Conservation (phyloP, 1,139 yeast species). For the Suhomyces wounanorum region DNA sequence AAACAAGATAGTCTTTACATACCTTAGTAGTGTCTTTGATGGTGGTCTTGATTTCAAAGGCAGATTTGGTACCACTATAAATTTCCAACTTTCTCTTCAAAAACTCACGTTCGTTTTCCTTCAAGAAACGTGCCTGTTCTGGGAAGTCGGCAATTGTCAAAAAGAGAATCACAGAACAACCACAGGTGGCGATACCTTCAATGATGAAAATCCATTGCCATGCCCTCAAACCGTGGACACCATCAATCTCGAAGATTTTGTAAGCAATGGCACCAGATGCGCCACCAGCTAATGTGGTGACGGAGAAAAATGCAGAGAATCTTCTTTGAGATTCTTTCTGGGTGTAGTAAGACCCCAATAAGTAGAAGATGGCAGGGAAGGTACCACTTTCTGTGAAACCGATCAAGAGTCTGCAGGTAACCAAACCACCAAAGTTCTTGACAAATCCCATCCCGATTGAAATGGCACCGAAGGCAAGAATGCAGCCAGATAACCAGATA, state of each 20-base stretch:
- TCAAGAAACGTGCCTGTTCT: slow-evolving; percentile 54
- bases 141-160: slow-evolving; percentile 68
- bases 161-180: slow-evolving; percentile 57
- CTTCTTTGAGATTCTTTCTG: slow-evolving; percentile 68
- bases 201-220: slow-evolving; percentile 79
- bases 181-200: slow-evolving; percentile 71
- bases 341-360: slow-evolving; percentile 57
- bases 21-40: slow-evolving; percentile 42
- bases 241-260: slow-evolving; percentile 41
- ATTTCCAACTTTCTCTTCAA: slow-evolving; percentile 56
- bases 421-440: slow-evolving; percentile 56
- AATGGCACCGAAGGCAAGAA: slow-evolving; percentile 61
- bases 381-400: slow-evolving; percentile 71
- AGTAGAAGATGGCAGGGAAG: slow-evolving; percentile 73
- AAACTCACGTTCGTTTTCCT: slow-evolving; percentile 47
- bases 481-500: slow-evolving; percentile 58
- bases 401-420: slow-evolving; percentile 61
- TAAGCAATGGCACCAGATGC: slow-evolving; percentile 47
- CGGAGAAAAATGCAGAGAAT: slow-evolving; percentile 63
- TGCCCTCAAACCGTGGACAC: slow-evolving; percentile 42
- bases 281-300: slow-evolving; percentile 46
- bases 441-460: slow-evolving; percentile 70
- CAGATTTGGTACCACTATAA: slow-evolving; percentile 53
- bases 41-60: slow-evolving; percentile 50
- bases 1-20: slow-evolving; percentile 50